Conservation (phyloP, 768 basidiomycete genomes). For the Suillus cothurnatus region DNA sequence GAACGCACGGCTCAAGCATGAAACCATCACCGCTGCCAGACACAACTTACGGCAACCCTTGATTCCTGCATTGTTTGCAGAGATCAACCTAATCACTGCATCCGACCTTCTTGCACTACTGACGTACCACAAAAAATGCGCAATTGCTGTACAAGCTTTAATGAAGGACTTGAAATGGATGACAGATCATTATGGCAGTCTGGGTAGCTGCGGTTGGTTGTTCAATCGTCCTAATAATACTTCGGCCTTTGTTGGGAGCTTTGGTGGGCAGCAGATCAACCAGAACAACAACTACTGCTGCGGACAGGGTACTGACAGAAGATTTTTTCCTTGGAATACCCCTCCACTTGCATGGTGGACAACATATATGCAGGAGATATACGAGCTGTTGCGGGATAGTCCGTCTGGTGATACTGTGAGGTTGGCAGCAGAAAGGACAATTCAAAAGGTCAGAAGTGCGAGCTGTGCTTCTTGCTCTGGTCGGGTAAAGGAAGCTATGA, state of each 20-base stretch:
- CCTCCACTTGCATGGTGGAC: slow-evolving; percentile 23
- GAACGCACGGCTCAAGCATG: slow-evolving; percentile 22
- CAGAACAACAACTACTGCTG: slow-evolving; percentile 5
- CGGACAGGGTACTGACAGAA: not conserved
- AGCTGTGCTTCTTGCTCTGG: slow-evolving; percentile 11
- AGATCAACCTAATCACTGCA: slow-evolving; percentile 25
- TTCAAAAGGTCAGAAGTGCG: slow-evolving; percentile 1
- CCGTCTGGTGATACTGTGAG: slow-evolving; percentile 21
- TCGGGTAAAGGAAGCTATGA: slow-evolving; percentile 18
- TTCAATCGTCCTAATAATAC: too few species aligned
- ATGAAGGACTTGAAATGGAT: slow-evolving; percentile 14
- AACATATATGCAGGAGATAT: slow-evolving; percentile 22
- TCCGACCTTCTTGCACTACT: slow-evolving; percentile 19
- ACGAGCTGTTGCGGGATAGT: slow-evolving; percentile 16
- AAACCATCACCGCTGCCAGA: slow-evolving; percentile 27
- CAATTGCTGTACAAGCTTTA: not conserved
- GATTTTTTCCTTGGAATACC: not conserved
- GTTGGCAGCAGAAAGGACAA: not conserved
- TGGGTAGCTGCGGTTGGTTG: slow-evolving; percentile 10
- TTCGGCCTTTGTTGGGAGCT: too few species aligned
- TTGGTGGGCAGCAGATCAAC: too few species aligned
- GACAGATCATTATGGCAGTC: slow-evolving; percentile 11
- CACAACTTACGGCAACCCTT: slow-evolving; percentile 26
- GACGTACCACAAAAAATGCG: slow-evolving; percentile 13
- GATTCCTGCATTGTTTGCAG: slow-evolving; percentile 18